Percentiles rank a stretch among this genome's conserved stretches.
Conservation (phyloP, 345 rosid species). For the Brassica incana region DNA sequence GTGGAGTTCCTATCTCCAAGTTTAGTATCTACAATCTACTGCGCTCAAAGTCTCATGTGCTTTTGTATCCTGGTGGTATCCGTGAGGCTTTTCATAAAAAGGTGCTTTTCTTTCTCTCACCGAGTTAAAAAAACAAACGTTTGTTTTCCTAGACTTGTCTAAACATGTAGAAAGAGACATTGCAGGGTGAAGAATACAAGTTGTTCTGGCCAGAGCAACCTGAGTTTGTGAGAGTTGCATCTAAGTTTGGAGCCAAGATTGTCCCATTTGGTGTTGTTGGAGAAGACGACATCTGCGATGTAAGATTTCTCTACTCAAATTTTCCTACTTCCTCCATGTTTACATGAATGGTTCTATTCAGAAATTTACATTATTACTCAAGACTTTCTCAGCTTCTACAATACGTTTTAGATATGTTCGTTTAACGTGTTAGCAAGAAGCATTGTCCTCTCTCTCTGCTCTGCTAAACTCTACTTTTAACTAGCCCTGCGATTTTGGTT, state of each 20-base stretch:
- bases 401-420: neutral
- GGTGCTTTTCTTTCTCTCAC: slow-evolving; percentile 38
- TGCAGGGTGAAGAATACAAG: slow-evolving; percentile 79
- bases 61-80: slow-evolving; percentile 80
- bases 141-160: neutral
- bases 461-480: neutral
- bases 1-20: slow-evolving; percentile 71
- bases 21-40: slow-evolving; percentile 57
- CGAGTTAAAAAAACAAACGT: neutral
- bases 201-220: slow-evolving; percentile 67
- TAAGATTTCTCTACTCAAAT: slow-evolving; percentile 27
- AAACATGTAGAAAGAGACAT: neutral
- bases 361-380: too few relatives aligned
- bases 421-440: neutral
- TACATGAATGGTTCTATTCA: too few relatives aligned
- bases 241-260: slow-evolving; percentile 76
- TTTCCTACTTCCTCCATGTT: too few relatives aligned
- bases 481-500: neutral
- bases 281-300: slow-evolving; percentile 51
- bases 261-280: slow-evolving; percentile 54
- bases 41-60: slow-evolving; percentile 48
- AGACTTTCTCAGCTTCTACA: too few relatives aligned
- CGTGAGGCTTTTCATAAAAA: slow-evolving; percentile 83
- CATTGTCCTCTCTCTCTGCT: neutral
- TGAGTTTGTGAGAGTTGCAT: neutral